Base-by-base conservation (phyloP, 805 yeast species). In the Pichia insulana region DNA sequence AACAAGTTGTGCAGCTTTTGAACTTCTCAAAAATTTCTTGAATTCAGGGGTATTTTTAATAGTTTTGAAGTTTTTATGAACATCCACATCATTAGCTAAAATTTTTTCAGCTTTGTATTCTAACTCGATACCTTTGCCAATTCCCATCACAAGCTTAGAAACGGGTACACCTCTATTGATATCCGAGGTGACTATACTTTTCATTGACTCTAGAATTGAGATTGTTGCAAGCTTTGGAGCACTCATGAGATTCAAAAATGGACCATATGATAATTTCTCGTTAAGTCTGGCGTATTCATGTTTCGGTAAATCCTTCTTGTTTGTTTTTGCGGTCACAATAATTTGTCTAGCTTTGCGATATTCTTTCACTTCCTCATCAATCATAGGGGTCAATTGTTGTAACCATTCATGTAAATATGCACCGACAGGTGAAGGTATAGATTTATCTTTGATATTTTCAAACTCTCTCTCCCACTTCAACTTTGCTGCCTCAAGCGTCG, bases 381-480 rank as follows among this genome's bases (percentile, higher is more conserved):
- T 72, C 40, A 78, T 64, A 0, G 95, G 92, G 26, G 78, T 61
- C 73, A 89, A 70, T 37, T 76, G 78, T 41, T 71, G 70, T 50
- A 82, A 81, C 98, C 98, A 92, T 45, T 76, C 74, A 76, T 87
- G 92, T 32, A 92, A 64, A 50, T 79, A 78, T 1, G 78, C 80
- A 45, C 87, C 88, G 32, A 89, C 65, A 11, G 76, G 72, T 44
- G 76, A 74, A 36, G 76, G 73, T 31, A 78, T 60, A 4, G 76
- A 59, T 39, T 58, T 60, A 45, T 59, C 64, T 43, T 58, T 60
- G 20, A 58, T 41, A 27, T 49, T 54, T 52, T 86, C 94, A 51
- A 75, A 82, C 49, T 80, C 89, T 51, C 79, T 80, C 57, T 77
- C 80, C 98, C 98, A 90, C 59, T 84, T 82, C 54, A 81, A 86